Conservation (phyloP, 2,329 filamentous ascomycete genomes). For the Coleophoma eucalyptorum region DNA sequence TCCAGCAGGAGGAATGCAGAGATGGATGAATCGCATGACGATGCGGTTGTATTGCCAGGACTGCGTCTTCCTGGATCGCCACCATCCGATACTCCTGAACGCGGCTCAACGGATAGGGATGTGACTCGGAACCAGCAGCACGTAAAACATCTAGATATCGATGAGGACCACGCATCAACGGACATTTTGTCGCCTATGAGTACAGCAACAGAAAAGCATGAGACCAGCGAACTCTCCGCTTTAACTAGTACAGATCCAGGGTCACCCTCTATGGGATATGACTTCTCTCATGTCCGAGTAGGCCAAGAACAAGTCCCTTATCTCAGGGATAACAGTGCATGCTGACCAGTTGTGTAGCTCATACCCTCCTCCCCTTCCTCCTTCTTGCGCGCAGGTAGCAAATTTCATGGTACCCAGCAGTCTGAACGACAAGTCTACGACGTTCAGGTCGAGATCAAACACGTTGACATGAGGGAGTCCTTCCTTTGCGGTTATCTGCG, state of each 20-base stretch:
- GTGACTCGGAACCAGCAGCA: constrained; percentile 22
- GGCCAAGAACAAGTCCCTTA: constrained; percentile 15
- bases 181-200: constrained; percentile 30
- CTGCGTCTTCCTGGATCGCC: constrained; percentile 25
- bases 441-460: constrained; percentile 94
- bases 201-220: constrained; percentile 32
- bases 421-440: constrained; percentile 93
- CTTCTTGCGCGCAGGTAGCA: constrained; percentile 81
- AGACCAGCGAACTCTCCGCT: constrained; percentile 28
- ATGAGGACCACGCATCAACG: constrained; percentile 28
- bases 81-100: constrained; percentile 17
- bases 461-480: constrained; percentile 91
- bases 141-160: constrained; percentile 37
- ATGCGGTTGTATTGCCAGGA: constrained; percentile 19
- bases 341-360: constrained; percentile 19
- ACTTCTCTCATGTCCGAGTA: constrained; percentile 53
- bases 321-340: background rate
- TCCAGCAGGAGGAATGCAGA: constrained; percentile 27
- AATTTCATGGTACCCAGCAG: constrained; percentile 85
- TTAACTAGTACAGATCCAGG: constrained; percentile 25
- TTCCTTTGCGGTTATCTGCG: constrained; percentile 92
- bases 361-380: constrained; percentile 80
- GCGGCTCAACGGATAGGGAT: constrained; percentile 26
- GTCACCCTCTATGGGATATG: constrained; percentile 45
- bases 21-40: constrained; percentile 26